These are phyloP conservation scores for Venturia effusa DNA, from an alignment of 2,329 filamentous ascomycete species.

Conservation along the genomic window DNA sequence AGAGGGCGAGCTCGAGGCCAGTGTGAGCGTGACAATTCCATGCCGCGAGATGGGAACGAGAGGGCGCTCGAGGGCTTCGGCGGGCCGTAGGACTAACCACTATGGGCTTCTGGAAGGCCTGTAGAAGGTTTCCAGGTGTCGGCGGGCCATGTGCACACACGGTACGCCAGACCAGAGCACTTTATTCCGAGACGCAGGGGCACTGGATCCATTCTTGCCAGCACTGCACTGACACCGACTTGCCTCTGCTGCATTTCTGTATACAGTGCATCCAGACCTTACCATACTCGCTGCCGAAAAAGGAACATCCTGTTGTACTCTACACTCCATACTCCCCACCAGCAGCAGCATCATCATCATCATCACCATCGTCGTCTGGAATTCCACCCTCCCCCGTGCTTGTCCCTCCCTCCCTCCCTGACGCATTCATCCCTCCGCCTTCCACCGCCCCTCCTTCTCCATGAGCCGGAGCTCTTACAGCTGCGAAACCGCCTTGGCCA, in stretches of 20 bases:
- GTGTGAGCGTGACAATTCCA: too few species aligned
- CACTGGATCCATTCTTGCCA: slow-evolving; percentile 4
- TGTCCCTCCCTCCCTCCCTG: not conserved
- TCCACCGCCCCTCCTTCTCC: not conserved
- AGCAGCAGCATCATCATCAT: too few species aligned
- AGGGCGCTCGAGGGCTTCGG: not conserved
- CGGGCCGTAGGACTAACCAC: not conserved
- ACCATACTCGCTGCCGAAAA: not conserved
- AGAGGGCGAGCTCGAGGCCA: too few species aligned
- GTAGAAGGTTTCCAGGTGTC: not conserved
- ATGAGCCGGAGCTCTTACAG: not conserved
- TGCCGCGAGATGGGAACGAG: too few species aligned
- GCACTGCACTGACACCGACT: not conserved
- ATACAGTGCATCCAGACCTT: not conserved
- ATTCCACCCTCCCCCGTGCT: not conserved
- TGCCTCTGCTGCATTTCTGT: too few species aligned
- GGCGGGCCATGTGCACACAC: slow-evolving; percentile 5
- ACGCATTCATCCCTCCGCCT: not conserved
- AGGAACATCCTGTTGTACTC: not conserved
- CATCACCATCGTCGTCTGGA: not conserved
- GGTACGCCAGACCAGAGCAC: not conserved
- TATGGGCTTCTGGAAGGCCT: slow-evolving; percentile 1
- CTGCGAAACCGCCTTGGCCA: slow-evolving; percentile 3
- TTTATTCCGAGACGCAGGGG: not conserved
- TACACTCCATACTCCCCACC: not conserved